Conservation (phyloP, 2,329 filamentous ascomycete species). For the Penicillium sp. region DNA sequence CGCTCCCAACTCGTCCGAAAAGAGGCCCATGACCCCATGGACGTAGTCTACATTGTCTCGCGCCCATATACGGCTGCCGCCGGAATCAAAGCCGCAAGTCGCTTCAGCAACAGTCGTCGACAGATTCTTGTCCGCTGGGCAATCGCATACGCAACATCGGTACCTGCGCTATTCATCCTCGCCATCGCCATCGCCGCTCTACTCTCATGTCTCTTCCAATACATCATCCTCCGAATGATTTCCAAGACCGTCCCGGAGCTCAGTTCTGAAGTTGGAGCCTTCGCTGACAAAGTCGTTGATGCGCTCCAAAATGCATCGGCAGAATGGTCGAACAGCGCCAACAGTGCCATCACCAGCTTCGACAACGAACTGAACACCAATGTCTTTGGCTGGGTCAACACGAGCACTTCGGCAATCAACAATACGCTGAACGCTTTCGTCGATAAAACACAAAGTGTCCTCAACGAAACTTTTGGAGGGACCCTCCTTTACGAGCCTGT, state of each 20-base stretch:
- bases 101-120: conserved; percentile 60
- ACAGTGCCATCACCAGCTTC: conserved; percentile 65
- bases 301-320: conserved; percentile 70
- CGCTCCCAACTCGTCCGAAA: conserved; percentile 65
- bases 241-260: conserved; percentile 74
- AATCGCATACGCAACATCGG: conserved; percentile 81
- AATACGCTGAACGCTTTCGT: conserved; percentile 81
- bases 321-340: conserved; percentile 74
- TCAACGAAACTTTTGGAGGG: conserved; percentile 76
- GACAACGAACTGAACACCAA: conserved; percentile 76
- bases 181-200: conserved; percentile 78
- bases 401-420: conserved; percentile 78
- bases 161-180: conserved; percentile 81
- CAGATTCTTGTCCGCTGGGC: conserved; percentile 78
- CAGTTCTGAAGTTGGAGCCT: conserved; percentile 70
- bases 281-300: conserved; percentile 73
- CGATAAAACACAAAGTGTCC: conserved; percentile 68
- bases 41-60: conserved; percentile 83
- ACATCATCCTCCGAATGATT: conserved; percentile 69
- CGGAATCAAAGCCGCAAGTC: conserved; percentile 68
- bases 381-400: conserved; percentile 82
- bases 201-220: conserved; percentile 79
- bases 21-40: conserved; percentile 73
- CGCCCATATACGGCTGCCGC: conserved; percentile 70
- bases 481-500: conserved; percentile 78